These are phyloP conservation scores for Neurospora tetrasperma DNA, from an alignment of 495 filamentous ascomycete species.

Conservation along the genomic window DNA sequence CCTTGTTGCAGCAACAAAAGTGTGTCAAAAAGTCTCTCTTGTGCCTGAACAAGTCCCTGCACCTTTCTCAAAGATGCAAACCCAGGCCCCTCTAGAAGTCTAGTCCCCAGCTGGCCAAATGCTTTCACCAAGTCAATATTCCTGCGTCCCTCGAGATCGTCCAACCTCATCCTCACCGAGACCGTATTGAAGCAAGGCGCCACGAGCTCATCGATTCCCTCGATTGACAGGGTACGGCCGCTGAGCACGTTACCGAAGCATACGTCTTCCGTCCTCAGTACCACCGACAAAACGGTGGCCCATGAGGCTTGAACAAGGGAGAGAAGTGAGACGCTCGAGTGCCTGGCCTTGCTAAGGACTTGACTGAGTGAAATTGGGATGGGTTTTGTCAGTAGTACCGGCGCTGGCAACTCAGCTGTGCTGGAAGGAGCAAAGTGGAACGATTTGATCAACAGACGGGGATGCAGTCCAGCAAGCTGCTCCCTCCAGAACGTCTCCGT, in stretches of 20 bases:
- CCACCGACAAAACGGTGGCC: conserved; percentile 46
- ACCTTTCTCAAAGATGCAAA: neutral
- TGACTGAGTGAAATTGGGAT: conserved; percentile 25
- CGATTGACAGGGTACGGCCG: conserved; percentile 55
- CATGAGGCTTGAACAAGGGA: conserved; percentile 59
- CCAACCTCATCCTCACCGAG: conserved; percentile 55
- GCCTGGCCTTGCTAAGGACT: conserved; percentile 38
- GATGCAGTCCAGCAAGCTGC: conserved; percentile 39
- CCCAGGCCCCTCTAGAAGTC: neutral
- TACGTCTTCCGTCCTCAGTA: conserved; percentile 47
- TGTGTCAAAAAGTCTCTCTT: conserved; percentile 53
- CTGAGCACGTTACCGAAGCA: conserved; percentile 76
- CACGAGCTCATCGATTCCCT: conserved; percentile 58
- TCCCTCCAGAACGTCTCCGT: conserved; percentile 53
- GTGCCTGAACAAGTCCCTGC: neutral
- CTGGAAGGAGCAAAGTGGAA: neutral
- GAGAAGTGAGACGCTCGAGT: conserved; percentile 49
- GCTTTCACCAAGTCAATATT: conserved; percentile 44
- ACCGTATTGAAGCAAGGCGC: conserved; percentile 86
- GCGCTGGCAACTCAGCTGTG: neutral
- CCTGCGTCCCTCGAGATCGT: conserved; percentile 14
- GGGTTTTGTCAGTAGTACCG: neutral
- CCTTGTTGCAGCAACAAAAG: conserved; percentile 62
- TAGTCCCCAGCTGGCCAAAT: conserved; percentile 30
- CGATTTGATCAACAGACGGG: conserved; percentile 27